phyloP scores from a whole-genome alignment of 495 filamentous ascomycete genomes.

The Cryomyces minteri region DNA sequence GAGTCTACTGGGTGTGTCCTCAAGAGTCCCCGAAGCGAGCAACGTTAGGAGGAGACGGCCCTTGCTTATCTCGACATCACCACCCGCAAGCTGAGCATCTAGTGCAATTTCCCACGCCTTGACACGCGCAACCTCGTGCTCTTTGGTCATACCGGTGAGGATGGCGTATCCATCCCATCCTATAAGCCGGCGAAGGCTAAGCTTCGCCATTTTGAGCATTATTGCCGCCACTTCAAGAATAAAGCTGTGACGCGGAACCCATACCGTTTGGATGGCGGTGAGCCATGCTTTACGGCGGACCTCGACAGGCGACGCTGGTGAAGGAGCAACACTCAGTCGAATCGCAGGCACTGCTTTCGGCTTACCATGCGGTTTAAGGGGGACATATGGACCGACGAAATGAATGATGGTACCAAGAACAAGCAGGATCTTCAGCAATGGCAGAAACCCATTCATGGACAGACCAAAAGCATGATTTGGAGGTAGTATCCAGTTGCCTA shows the following conservation, averaged over 20 bases:
- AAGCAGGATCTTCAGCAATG: conserved; percentile 36
- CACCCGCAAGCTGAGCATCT: conserved; percentile 88
- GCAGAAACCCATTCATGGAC: conserved; percentile 5
- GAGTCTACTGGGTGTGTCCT: conserved; percentile 62
- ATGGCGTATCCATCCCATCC: conserved; percentile 58
- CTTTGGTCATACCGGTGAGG: conserved; percentile 61
- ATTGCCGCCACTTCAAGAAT: conserved; percentile 71
- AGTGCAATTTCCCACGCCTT: conserved; percentile 92
- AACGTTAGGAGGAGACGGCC: conserved; percentile 73
- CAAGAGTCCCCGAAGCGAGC: conserved; percentile 74
- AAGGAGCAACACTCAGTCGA: conserved; percentile 36
- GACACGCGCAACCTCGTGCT: conserved; percentile 69
- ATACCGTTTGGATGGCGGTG: conserved; percentile 84
- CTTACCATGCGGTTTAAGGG: conserved; percentile 27
- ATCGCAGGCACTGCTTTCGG: conserved; percentile 21
- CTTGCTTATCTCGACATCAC: conserved; percentile 77
- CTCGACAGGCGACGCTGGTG: conserved; percentile 64
- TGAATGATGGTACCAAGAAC: conserved; percentile 50
- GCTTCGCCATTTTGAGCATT: conserved; percentile 58
- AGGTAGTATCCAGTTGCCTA: neutral
- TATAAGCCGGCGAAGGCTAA: conserved; percentile 59
- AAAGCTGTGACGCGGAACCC: conserved; percentile 78
- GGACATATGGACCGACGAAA: conserved; percentile 48
- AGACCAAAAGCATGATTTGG: too few relatives aligned
- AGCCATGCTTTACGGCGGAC: conserved; percentile 84